Evolutionary conservation across 2,329 filamentous ascomycete species (phyloP), one percentile per base, ranked within the genome.

Genomic region (Cordyceps fumosorosea): DNA sequence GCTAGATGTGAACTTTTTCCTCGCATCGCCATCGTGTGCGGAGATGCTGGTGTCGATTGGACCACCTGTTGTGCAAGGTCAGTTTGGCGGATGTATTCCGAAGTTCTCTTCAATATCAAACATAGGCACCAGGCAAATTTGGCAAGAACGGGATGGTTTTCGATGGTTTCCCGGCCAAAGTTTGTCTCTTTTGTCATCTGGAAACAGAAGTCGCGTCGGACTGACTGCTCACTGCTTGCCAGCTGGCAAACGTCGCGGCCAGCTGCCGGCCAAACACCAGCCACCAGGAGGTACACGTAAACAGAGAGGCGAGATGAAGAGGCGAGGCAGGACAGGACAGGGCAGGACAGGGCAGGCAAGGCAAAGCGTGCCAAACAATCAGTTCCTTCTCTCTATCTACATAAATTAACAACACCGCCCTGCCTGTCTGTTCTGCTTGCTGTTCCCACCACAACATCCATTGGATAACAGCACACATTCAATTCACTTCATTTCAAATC

Each of bases 101-200:
- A 60, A 14, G 34, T 24, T 26, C 7, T 42, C 29, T n/a, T 40
- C 20, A 20, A 55, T n/a, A 60, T 34, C 58, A 54, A 60, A 55
- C 50, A 55, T 37, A 29, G 29, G 29, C 8, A 8, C n/a, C 26
- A 47, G 26, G 47, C 24, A 29, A 29, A 54, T 34, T 24, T 8
- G 45, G 40, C 42, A 22, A 20, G 11, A 11, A 10, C n/a, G 53
- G n/a, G 20, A 60, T 48, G n/a, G 24, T 22, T n/a, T 20, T n/a
- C 26, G 34, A 24, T 26, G 22, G 40, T 55, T 18, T 40, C 20
- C 58, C 20, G 54, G 58, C 58, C 40, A 55, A 60, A 37, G 58
- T 60, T 60, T 60, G 58, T 42, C 50, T 53, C 26, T 54, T 26
- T n/a, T 55, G 58, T 60, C 40, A 60, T 47, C 51, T 54, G 58